These are phyloP conservation scores for Canavalia gladiata DNA, from an alignment of 306 rosid genomes.

Conservation along the genomic window DNA sequence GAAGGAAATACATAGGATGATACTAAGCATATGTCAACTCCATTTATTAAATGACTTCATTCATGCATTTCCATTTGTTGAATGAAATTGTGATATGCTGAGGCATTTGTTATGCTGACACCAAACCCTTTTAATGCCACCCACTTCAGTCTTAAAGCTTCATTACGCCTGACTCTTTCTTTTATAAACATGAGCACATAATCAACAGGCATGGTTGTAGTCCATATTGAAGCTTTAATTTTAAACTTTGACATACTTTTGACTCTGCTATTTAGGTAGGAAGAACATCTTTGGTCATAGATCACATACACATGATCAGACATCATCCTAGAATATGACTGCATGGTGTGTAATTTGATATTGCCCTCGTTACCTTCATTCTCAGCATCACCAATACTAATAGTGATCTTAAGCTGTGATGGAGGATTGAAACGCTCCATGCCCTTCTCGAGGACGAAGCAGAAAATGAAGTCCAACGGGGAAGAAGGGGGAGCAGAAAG, in stretches of 20 bases:
- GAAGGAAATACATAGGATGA: neutral
- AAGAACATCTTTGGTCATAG: neutral
- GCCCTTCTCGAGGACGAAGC: neutral
- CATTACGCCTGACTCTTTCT: too few species aligned
- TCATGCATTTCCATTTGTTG: neutral
- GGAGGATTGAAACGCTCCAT: too few species aligned
- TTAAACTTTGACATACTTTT: neutral
- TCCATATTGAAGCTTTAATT: neutral
- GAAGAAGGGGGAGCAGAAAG: neutral
- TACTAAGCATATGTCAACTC: neutral
- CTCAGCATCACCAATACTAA: neutral
- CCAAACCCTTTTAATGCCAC: neutral
- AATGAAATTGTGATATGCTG: neutral
- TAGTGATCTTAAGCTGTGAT: too few species aligned
- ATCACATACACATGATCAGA: neutral
- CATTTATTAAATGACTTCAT: neutral
- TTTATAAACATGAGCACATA: too few species aligned
- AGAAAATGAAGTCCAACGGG: neutral
- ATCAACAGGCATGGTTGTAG: neutral
- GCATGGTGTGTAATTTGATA: too few species aligned
- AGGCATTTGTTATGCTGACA: neutral
- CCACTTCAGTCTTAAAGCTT: too few species aligned
- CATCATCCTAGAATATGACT: too few species aligned
- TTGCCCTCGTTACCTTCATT: neutral
- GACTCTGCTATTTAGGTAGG: neutral